phyloP scores from a whole-genome alignment of 352 stramenopile genomes.

The Phytophthora megakarya region DNA sequence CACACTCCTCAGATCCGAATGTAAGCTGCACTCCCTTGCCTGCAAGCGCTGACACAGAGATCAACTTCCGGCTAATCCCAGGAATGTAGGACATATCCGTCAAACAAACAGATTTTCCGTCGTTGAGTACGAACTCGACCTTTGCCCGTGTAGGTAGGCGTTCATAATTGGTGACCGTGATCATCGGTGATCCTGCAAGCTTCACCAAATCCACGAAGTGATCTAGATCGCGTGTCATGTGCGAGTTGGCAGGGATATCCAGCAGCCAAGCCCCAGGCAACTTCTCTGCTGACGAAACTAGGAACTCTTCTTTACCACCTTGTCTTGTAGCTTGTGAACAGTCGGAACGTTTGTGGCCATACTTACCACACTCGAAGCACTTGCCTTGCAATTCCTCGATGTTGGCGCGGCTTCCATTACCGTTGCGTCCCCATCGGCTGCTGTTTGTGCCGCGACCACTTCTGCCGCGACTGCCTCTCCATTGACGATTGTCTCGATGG shows the following conservation, averaged over 20 bases:
- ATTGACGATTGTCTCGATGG: not conserved
- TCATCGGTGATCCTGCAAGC: not conserved
- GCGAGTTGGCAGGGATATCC: not conserved
- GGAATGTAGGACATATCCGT: no score
- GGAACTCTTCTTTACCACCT: constrained; percentile 4
- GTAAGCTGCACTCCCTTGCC: no score
- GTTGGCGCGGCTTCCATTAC: no score
- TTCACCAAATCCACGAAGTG: not conserved
- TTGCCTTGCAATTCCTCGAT: not conserved
- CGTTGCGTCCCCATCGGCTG: not conserved
- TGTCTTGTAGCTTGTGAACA: not conserved
- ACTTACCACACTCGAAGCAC: constrained; percentile 9
- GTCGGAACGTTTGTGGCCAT: constrained; percentile 10
- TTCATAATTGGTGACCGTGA: constrained; percentile 6
- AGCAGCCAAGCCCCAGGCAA: not conserved
- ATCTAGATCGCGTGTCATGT: not conserved
- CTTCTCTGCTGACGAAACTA: constrained; percentile 5
- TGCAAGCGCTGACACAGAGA: no score
- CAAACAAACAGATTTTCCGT: no score
- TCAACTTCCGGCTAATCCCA: no score
- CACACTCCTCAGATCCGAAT: no score
- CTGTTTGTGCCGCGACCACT: not conserved
- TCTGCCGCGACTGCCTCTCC: not conserved
- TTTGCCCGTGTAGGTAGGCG: no score
- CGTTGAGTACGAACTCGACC: no score